A percentile compares a stretch with the other conserved stretches of the same genome.
Evolutionary conservation across 805 yeast species (phyloP).

Genomic region (Blastobotrys peoriensis): DNA sequence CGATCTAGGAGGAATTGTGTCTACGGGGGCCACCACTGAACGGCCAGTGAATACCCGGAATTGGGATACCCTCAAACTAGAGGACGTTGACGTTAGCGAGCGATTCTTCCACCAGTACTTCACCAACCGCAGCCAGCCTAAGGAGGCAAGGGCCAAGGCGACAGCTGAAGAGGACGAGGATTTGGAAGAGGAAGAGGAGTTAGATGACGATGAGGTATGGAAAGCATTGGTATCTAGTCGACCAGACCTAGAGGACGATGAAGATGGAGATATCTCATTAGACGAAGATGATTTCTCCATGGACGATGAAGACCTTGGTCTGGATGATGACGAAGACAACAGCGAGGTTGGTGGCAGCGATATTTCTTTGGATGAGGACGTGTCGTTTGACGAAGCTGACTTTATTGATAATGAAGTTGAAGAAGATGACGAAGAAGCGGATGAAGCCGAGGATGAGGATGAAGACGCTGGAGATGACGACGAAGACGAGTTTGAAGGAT

Average conservation of each 20-base stretch:
- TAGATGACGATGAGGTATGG: constrained; percentile 68
- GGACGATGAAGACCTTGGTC: constrained; percentile 18
- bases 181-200: constrained; percentile 35
- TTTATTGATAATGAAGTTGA: constrained; percentile 25
- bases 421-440: constrained; percentile 24
- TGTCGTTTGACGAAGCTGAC: not conserved
- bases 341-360: constrained; percentile 23
- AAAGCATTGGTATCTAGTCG: constrained; percentile 67
- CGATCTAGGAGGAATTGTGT: constrained; percentile 31
- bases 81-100: constrained; percentile 78
- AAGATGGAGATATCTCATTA: constrained; percentile 26
- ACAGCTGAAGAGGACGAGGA: constrained; percentile 29
- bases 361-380: constrained; percentile 5
- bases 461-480: constrained; percentile 26
- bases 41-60: constrained; percentile 78
- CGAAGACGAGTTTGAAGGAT: constrained; percentile 24
- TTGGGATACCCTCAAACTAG: constrained; percentile 60
- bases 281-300: not conserved
- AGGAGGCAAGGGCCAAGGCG: constrained; percentile 23
- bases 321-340: constrained; percentile 38
- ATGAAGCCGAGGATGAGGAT: constrained; percentile 31
- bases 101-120: constrained; percentile 83
- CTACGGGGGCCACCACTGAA: constrained; percentile 16
- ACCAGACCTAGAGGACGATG: constrained; percentile 67
- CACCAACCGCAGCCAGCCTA: constrained; percentile 45